Evolutionary conservation across 805 yeast species (phyloP).

Genomic region (Pichia phayaonensis): DNA sequence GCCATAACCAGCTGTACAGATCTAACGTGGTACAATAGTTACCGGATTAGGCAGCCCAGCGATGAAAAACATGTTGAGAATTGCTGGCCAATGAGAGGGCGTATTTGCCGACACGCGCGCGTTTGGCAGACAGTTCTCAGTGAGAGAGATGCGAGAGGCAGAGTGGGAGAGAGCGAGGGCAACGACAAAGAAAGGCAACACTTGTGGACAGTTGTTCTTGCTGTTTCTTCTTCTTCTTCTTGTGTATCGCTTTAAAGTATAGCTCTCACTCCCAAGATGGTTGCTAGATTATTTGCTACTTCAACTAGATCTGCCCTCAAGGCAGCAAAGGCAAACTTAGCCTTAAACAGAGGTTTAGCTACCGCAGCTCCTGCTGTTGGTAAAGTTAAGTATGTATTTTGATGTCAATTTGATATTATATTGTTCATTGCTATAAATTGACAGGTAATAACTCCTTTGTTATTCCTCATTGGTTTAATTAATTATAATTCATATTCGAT

Average conservation of each 20-base stretch:
- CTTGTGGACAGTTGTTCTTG: neutral
- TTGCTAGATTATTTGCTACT: conserved; percentile 52
- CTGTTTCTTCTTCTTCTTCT: neutral
- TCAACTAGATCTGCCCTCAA: conserved; percentile 79
- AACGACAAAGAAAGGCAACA: neutral
- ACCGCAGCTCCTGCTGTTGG: conserved; percentile 72
- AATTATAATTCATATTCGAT: too few species aligned
- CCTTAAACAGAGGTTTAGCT: conserved; percentile 71
- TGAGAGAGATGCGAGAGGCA: neutral
- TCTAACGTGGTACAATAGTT: neutral
- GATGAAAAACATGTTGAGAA: neutral
- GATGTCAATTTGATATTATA: neutral
- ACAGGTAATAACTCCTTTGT: too few species aligned
- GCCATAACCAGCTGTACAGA: too few species aligned
- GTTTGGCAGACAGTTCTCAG: neutral
- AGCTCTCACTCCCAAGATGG: conserved; percentile 23
- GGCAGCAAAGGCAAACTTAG: conserved; percentile 77
- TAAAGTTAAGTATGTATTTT: conserved; percentile 72
- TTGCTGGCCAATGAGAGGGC: neutral
- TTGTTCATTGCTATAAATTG: neutral
- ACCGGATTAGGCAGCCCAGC: neutral
- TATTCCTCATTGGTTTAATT: too few species aligned
- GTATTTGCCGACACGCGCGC: neutral
- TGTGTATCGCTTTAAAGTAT: conserved; percentile 2
- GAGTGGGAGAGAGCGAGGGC: neutral